Base-by-base conservation (phyloP, 2,329 filamentous ascomycete species). In the Cytospora leucostoma region DNA sequence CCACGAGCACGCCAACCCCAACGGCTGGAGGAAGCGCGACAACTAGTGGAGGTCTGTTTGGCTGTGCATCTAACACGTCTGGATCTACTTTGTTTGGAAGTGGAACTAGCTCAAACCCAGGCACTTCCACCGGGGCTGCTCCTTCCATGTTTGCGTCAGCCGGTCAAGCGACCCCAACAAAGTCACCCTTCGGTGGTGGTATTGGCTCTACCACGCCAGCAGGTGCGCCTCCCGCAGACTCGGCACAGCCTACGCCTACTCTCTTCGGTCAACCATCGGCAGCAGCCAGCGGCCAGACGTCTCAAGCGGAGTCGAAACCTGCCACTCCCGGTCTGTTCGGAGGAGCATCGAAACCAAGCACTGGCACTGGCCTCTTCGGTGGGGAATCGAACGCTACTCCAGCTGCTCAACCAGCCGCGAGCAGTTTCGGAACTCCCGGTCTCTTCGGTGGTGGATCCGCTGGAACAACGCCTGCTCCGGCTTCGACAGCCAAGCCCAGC, bases 191-290 rank as follows among this genome's bases (percentile, higher is more conserved):
- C 59, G 79, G 84, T 61, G 68, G 70, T 33, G 67, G 73, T n/a
- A 69, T 83, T 38, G 75, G 77, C 60, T 85, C 83, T 19, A 85
- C 82, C 2, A 85, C 83, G 40, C 82, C 83, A 17, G 82, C 83
- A 27, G 83, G 83, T 40, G 78, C 80, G n/a, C 83, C 83, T 61
- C 82, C 82, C 0, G 70, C 75, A 6, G 77, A 75, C 34, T 68
- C 71, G 13, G 68, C 68, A 66, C 69, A 56, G 59, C 56, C 50
- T 33, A 53, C 62, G 27, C 47, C 56, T 13, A 54, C 47, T 40
- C 56, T 70, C 34, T 69, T 68, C 50, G 55, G 61, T 44, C 57
- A 55, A 52, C 62, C 51, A 57, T 52, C 56, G 21, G 44, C 62
- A 54, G 47, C 59, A 54, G 47, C 59, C n/a, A 21, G 58, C 13